Evolutionary conservation across 2,329 filamentous ascomycete species (phyloP).

Genomic region (Simplicillium aogashimaense): DNA sequence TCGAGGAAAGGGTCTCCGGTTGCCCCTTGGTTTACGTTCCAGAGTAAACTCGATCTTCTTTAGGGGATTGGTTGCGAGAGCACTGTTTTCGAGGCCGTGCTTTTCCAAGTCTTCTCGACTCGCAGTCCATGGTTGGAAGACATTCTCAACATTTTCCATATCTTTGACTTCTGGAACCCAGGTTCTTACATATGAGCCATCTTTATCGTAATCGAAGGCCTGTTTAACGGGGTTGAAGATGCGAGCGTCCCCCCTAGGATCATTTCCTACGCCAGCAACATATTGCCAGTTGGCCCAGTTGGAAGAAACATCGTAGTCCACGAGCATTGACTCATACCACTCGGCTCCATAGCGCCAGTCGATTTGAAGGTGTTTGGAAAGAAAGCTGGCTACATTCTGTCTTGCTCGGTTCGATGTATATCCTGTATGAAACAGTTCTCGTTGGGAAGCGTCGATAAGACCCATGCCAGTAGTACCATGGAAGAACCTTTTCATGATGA

Average conservation of each 20-base stretch:
- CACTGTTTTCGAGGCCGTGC: constrained; percentile 43
- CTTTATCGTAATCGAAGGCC: constrained; percentile 63
- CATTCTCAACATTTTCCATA: constrained; percentile 41
- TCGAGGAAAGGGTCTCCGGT: constrained; percentile 14
- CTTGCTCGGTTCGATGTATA: constrained; percentile 69
- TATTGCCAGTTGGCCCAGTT: constrained; percentile 87
- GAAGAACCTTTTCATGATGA: constrained; percentile 48
- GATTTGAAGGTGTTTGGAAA: constrained; percentile 62
- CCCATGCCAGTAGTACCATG: constrained; percentile 64
- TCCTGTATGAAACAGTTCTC: constrained; percentile 65
- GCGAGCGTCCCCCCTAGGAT: constrained; percentile 60
- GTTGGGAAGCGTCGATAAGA: constrained; percentile 67
- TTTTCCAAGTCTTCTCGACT: constrained; percentile 45
- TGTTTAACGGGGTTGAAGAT: constrained; percentile 79
- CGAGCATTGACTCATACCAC: constrained; percentile 68
- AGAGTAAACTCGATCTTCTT: constrained; percentile 55
- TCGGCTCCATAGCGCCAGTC: constrained; percentile 77
- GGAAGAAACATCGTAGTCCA: constrained; percentile 66
- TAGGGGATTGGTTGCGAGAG: constrained; percentile 59
- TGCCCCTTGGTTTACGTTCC: constrained; percentile 31
- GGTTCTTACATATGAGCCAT: constrained; percentile 58
- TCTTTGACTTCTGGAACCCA: constrained; percentile 61
- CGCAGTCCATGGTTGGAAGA: constrained; percentile 65
- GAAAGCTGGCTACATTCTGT: constrained; percentile 67
- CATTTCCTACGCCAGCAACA: constrained; percentile 68